Evolutionary conservation across 2,329 filamentous ascomycete genomes (phyloP), one percentile per base, ranked within the genome.

Genomic region (Colletotrichum shisoi): DNA sequence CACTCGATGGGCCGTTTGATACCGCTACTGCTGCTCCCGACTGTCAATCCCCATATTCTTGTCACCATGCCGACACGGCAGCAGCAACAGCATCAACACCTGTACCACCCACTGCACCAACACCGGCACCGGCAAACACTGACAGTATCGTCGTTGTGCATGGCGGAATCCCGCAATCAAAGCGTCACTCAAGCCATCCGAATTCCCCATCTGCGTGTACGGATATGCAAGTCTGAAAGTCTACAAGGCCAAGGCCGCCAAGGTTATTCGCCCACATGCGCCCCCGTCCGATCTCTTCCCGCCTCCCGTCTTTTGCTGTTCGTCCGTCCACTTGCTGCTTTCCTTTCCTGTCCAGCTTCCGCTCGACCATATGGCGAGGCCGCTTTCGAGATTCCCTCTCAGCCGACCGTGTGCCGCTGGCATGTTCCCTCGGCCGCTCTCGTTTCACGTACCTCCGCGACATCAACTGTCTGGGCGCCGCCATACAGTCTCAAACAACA

Each of bases 131-230:
- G 24, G 24, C 24, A 27, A 67, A 63, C 60, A 63, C 53, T 46
- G 53, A 67, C 46, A 34, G 52, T 39, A 58, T 67, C 64, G 42
- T 49, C 63, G 52, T 57, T 46, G 46, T n/a, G 24, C 60, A 57
- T 40, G 46, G 53, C 52, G 37, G 59, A 42, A 46, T 67, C 63
- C 59, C 52, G 63, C 63, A 44, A 58, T 63, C 64, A 67, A 53
- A 63, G 64, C 64, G 64, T 58, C 60, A 54, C 58, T 45, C 53
- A 49, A 48, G 21, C 60, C 63, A 37, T 67, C 63, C 60, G 40
- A 67, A 63, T 57, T 42, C 40, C n/a, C 34, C 42, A 12, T 39
- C 34, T 24, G 49, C 31, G 17, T 31, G 57, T 46, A n/a, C n/a
- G n/a, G n/a, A n/a, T n/a, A 13, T 49, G 51, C 40, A 54, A 31